Evolutionary conservation across 140 eudicot species (phyloP).

Genomic region (Erigeron philadelphicus): DNA sequence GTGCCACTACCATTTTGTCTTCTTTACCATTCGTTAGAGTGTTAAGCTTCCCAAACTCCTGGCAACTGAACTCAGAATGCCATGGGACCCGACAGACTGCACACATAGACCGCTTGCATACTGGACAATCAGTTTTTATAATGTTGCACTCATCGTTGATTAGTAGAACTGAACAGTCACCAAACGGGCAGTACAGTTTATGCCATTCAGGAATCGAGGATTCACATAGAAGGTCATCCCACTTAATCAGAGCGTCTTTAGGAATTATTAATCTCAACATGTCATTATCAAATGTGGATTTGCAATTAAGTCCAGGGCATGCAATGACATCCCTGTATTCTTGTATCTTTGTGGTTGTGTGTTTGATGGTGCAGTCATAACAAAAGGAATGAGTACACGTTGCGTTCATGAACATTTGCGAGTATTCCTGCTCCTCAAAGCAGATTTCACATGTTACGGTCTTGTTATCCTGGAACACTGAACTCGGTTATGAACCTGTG

Average conservation of each 20-base stretch:
- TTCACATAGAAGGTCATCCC: constrained; percentile 43
- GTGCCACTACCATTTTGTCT: constrained; percentile 29
- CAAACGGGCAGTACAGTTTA: constrained; percentile 49
- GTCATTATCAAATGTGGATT: constrained; percentile 21
- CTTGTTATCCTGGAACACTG: neutral
- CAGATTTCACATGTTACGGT: neutral
- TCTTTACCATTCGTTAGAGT: constrained; percentile 26
- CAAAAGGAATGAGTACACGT: constrained; percentile 17
- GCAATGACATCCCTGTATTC: constrained; percentile 21
- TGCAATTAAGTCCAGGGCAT: constrained; percentile 45
- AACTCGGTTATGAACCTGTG: too few relatives aligned
- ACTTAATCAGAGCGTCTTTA: constrained; percentile 26
- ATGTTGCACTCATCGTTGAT: constrained; percentile 29
- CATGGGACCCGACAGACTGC: constrained; percentile 49
- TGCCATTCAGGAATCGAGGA: constrained; percentile 41
- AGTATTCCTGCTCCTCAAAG: neutral
- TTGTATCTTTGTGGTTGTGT: constrained; percentile 36
- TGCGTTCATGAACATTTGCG: constrained; percentile 3
- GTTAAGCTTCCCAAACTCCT: constrained; percentile 36
- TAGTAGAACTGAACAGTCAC: constrained; percentile 41
- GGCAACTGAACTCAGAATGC: constrained; percentile 43
- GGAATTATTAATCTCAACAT: constrained; percentile 33
- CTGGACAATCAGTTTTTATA: constrained; percentile 32
- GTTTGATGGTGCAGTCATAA: constrained; percentile 37
- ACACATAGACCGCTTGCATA: constrained; percentile 41